Conservation (phyloP, 202 grass and related monocot species). For the Elaeis oleifera region DNA sequence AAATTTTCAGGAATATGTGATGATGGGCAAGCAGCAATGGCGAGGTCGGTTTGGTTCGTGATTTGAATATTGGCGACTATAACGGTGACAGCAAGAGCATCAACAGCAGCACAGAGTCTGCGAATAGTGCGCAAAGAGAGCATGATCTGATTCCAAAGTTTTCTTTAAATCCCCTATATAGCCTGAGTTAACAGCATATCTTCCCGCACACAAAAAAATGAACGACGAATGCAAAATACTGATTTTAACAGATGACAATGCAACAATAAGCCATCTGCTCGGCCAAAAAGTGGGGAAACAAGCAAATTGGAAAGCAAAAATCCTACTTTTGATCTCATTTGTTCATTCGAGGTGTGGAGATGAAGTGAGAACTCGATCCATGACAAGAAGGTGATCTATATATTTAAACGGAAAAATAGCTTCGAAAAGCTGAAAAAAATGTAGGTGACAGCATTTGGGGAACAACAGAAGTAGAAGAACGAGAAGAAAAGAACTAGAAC, state of each 20-base stretch:
- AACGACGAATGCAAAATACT: not conserved
- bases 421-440: too few relatives aligned
- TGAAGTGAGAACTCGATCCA: too few relatives aligned
- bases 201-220: not conserved
- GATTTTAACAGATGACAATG: not conserved
- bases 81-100: slow-evolving; percentile 60
- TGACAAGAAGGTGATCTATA: too few relatives aligned
- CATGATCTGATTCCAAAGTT: slow-evolving; percentile 31
- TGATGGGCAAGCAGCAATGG: slow-evolving; percentile 24
- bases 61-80: slow-evolving; percentile 64
- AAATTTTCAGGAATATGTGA: slow-evolving; percentile 31
- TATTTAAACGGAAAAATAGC: too few relatives aligned
- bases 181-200: not conserved
- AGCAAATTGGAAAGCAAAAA: too few relatives aligned
- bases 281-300: too few relatives aligned
- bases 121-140: slow-evolving; percentile 46
- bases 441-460: too few relatives aligned
- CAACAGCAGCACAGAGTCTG: slow-evolving; percentile 66
- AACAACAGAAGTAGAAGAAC: too few relatives aligned
- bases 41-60: slow-evolving; percentile 30
- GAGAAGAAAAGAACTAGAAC: too few relatives aligned
- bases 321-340: too few relatives aligned
- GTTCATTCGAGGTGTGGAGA: too few relatives aligned
- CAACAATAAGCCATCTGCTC: too few relatives aligned
- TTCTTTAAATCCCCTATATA: not conserved